Evolutionary conservation across 192 early-diverging fungal genomes (phyloP).

Genomic region (Backusella macrospora): DNA sequence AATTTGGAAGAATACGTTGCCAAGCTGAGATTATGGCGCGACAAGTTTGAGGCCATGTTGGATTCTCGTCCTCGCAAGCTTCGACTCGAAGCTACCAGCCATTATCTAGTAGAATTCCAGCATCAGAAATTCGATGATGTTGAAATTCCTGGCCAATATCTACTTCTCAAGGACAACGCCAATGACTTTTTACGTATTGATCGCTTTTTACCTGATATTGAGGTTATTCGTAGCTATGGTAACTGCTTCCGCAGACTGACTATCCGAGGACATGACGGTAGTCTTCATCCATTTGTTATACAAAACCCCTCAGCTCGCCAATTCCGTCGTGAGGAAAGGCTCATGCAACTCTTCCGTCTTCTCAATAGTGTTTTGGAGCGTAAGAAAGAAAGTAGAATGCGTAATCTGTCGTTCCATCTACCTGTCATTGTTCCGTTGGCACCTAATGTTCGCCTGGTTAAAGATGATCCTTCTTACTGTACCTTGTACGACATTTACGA

Average conservation of each 20-base stretch:
- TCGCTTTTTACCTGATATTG: conserved; percentile 92
- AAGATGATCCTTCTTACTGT: conserved; percentile 89
- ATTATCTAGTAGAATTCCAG: conserved; percentile 97
- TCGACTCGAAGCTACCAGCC: conserved; percentile 85
- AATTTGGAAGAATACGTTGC: conserved; percentile 83
- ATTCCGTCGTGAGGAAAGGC: conserved; percentile 92
- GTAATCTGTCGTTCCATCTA: conserved; percentile 80
- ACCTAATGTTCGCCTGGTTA: conserved; percentile 88
- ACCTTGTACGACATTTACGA: conserved; percentile 95
- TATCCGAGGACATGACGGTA: conserved; percentile 92
- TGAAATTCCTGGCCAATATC: conserved; percentile 98
- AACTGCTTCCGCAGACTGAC: conserved; percentile 78
- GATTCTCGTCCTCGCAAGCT: conserved; percentile 81
- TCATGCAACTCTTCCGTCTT: conserved; percentile 93
- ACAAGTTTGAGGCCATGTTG: conserved; percentile 87
- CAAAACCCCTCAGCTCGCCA: conserved; percentile 92
- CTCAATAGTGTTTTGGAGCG: conserved; percentile 85
- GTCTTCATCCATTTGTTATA: conserved; percentile 86
- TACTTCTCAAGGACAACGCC: conserved; percentile 73
- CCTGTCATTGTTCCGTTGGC: conserved; percentile 93
- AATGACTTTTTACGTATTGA: conserved; percentile 96
- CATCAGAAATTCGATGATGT: conserved; percentile 98
- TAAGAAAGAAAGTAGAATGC: conserved; percentile 78
- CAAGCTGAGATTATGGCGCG: conserved; percentile 89
- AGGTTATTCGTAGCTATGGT: conserved; percentile 74